Percentiles rank a stretch among this genome's conserved stretches.
Conservation (phyloP, 164 flowering plant species). For the Amborella trichopoda region DNA sequence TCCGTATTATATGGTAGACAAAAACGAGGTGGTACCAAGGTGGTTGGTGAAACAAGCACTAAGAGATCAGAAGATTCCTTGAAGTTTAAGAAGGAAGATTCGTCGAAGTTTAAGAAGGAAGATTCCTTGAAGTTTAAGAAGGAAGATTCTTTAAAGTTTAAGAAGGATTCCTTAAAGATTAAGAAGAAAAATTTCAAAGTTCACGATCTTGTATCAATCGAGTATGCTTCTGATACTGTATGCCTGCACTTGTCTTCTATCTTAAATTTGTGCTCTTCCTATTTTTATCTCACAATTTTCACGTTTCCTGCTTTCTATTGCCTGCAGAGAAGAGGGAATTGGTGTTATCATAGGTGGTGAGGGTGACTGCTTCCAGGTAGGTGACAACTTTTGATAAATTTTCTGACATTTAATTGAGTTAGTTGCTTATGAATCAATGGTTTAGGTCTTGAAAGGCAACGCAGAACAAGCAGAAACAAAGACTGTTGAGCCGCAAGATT, state of each 20-base stretch:
- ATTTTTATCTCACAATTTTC: neutral
- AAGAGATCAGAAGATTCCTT: conserved; percentile 9
- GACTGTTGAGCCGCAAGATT: conserved; percentile 23
- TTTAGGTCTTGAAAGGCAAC: conserved; percentile 60
- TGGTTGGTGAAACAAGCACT: conserved; percentile 13
- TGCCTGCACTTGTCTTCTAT: neutral
- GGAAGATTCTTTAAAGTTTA: neutral
- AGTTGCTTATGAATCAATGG: conserved; percentile 1
- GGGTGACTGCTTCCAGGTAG: conserved; percentile 59
- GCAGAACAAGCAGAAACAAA: conserved; percentile 38
- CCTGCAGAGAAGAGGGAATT: conserved; percentile 63
- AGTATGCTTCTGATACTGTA: conserved; percentile 28
- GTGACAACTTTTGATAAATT: neutral
- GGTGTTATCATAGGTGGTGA: conserved; percentile 66
- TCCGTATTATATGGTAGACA: conserved; percentile 59
- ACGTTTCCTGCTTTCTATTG: conserved; percentile 1
- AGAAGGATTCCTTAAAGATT: neutral
- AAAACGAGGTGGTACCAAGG: conserved; percentile 16
- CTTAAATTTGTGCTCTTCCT: neutral
- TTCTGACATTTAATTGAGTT: neutral
- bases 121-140: neutral
- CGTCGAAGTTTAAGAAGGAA: conserved; percentile 7
- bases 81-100: conserved; percentile 8
- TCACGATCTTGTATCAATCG: conserved; percentile 66
- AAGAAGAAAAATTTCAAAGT: conserved; percentile 29